Evolutionary conservation across 2,329 filamentous ascomycete species (phyloP), one percentile per base, ranked within the genome.

Genomic region (Fusarium clavum): DNA sequence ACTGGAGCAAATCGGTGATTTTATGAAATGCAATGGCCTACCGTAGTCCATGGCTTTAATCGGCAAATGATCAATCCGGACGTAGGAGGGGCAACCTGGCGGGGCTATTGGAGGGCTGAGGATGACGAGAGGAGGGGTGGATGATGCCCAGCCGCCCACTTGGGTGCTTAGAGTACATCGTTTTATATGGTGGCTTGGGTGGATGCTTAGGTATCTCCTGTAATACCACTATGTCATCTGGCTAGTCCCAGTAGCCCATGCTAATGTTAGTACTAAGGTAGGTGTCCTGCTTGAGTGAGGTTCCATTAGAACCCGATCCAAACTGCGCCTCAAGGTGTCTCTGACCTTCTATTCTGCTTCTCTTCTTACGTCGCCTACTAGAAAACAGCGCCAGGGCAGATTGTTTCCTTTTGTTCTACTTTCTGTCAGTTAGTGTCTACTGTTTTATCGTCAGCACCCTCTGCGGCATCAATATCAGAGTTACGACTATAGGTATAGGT

Each of bases 31-130:
- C 20, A 24, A 52, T 57, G 58, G 67, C 62, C 32, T 38, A 38
- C 32, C 32, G 16, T 18, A n/a, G 32, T 6, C 34, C 18, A 52
- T 57, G 58, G 67, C 62, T 57, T 68, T 44, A 60, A 57, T 69
- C 58, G 55, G 44, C 57, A 27, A 27, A 51, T 58, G 47, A 49
- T 44, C 55, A 30, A 69, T 57, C 61, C 67, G 56, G 43, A 72
- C 56, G 73, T 75, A 74, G 73, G 73, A 75, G 73, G 73, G 73
- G 73, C 73, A 75, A 75, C 73, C 73, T 73, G 59, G 73, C 71
- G 70, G 73, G 71, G 60, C 40, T 54, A 41, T 62, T 62, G 41
- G 60, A 63, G 44, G 45, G 38, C 45, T 57, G 56, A 43, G 38
- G 56, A 52, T 54, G 56, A 58, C 56, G 64, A 57, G 53, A 61